phyloP scores from a whole-genome alignment of 768 basidiomycete genomes.

The Mrakia hoshinonis region DNA sequence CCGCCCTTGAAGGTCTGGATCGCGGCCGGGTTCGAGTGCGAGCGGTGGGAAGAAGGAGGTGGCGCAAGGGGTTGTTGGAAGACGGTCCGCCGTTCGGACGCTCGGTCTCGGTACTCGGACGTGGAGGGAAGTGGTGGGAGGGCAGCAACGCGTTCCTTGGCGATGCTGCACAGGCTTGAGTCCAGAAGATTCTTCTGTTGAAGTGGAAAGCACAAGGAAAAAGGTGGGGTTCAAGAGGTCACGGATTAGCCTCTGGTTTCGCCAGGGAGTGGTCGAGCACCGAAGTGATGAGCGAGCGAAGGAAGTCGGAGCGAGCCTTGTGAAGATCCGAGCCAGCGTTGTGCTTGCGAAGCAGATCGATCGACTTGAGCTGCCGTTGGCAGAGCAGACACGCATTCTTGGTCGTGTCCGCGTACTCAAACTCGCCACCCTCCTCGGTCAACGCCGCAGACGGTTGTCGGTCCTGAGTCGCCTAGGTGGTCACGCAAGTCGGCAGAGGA shows the following conservation, averaged over 20 bases:
- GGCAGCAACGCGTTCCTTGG: constrained; percentile 47
- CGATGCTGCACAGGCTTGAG: constrained; percentile 48
- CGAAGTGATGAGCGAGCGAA: constrained; percentile 30
- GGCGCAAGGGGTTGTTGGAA: constrained; percentile 89
- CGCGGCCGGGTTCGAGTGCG: not conserved
- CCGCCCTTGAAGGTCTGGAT: constrained; percentile 32
- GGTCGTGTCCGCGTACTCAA: constrained; percentile 70
- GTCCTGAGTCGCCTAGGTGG: not conserved
- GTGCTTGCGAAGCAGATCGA: constrained; percentile 79
- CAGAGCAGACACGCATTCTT: constrained; percentile 81
- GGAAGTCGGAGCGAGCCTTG: constrained; percentile 56
- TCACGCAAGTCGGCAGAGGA: not conserved
- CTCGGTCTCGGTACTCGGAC: constrained; percentile 87
- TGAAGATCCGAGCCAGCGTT: constrained; percentile 90
- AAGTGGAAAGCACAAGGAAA: not conserved
- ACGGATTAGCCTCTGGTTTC: constrained; percentile 2
- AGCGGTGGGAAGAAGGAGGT: constrained; percentile 40
- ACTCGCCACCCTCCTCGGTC: constrained; percentile 45
- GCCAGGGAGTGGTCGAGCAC: not conserved
- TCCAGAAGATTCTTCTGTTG: constrained; percentile 75
- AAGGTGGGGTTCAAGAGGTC: not conserved
- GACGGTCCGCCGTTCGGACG: constrained; percentile 77
- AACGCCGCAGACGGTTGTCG: not conserved
- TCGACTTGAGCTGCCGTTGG: constrained; percentile 79
- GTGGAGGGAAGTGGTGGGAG: constrained; percentile 38